phyloP scores from a whole-genome alignment of 257 asterid species.

The Solanum chmielewskii region DNA sequence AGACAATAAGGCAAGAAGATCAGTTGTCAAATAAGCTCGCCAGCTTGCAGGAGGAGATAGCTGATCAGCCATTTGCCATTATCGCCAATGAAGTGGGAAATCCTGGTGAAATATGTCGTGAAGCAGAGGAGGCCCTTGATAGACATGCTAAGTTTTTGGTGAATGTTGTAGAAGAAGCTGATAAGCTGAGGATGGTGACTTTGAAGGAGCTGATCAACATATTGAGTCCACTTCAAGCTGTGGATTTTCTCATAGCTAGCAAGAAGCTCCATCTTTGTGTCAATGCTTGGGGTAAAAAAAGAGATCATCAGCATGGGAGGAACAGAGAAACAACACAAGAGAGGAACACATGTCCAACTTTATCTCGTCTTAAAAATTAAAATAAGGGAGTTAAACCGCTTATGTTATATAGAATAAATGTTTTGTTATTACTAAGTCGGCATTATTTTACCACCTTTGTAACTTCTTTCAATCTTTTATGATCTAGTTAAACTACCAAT shows the following conservation, averaged over 20 bases:
- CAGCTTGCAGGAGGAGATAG: slow-evolving; percentile 25
- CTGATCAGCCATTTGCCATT: slow-evolving; percentile 16
- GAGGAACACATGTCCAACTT: no score
- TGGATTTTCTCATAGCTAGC: slow-evolving; percentile 20
- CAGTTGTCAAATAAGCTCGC: slow-evolving; percentile 12
- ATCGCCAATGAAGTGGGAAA: slow-evolving; percentile 3
- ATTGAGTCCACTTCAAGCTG: slow-evolving; percentile 25
- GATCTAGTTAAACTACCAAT: neutral
- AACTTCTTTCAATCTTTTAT: no score
- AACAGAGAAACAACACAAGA: neutral
- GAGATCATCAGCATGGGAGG: neutral
- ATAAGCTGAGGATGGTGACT: slow-evolving; percentile 17
- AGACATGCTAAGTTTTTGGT: slow-evolving; percentile 8
- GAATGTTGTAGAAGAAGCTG: slow-evolving; percentile 14
- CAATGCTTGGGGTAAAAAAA: slow-evolving; percentile 31
- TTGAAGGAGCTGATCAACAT: slow-evolving; percentile 25
- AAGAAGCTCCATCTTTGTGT: slow-evolving; percentile 37
- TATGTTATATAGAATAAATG: no score
- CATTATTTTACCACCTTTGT: no score
- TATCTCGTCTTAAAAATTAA: no score
- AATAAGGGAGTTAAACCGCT: no score
- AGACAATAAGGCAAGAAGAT: slow-evolving; percentile 16
- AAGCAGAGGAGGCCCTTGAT: slow-evolving; percentile 8
- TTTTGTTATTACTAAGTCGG: no score
- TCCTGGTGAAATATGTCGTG: slow-evolving; percentile 8